These are phyloP conservation scores for Fraxinus sp. DNA, from an alignment of 305 asterid genomes.

Conservation along the genomic window DNA sequence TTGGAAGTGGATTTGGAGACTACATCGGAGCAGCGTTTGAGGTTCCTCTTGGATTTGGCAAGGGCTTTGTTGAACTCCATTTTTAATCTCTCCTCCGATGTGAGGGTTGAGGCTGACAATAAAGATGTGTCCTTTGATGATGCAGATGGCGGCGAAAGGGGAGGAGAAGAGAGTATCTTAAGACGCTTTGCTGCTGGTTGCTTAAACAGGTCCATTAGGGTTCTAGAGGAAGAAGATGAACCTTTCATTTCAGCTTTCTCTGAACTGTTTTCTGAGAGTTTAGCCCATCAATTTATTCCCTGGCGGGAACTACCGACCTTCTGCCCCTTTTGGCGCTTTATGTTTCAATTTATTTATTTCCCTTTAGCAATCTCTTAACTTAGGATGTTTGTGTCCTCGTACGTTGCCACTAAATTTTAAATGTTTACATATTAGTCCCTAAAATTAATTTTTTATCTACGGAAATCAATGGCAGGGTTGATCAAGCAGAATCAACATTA, in stretches of 20 bases:
- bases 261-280: neutral
- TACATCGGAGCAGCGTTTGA: slow-evolving; percentile 59
- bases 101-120: slow-evolving; percentile 27
- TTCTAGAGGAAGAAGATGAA: slow-evolving; percentile 47
- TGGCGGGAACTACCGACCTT: neutral
- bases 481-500: neutral
- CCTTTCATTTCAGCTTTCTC: neutral
- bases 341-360: neutral
- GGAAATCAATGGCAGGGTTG: neutral
- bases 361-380: neutral
- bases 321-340: neutral
- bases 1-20: slow-evolving; percentile 42
- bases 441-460: neutral
- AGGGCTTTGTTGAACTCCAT: slow-evolving; percentile 72
- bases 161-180: slow-evolving; percentile 48
- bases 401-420: neutral
- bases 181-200: slow-evolving; percentile 79
- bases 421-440: neutral
- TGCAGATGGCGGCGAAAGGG: slow-evolving; percentile 24
- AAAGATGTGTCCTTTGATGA: slow-evolving; percentile 27
- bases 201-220: slow-evolving; percentile 68
- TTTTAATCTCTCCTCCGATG: slow-evolving; percentile 60
- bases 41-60: slow-evolving; percentile 73
- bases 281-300: neutral
- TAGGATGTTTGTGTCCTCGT: neutral